phyloP scores from a whole-genome alignment of 176 grass and related monocot genomes.

The Oryza coarctata region DNA sequence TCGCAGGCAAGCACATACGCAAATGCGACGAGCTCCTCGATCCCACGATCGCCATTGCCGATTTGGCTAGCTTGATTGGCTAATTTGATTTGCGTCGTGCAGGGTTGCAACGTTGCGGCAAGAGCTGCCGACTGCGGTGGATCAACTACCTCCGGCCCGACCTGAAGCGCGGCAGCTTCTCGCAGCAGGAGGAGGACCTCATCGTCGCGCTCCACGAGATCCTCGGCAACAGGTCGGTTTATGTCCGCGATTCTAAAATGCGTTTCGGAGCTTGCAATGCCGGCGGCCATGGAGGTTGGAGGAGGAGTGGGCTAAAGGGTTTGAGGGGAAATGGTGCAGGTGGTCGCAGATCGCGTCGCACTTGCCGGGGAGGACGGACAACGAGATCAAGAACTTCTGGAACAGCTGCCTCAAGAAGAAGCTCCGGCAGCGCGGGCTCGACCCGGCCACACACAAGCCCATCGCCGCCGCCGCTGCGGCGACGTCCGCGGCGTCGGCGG shows the following conservation, averaged over 20 bases:
- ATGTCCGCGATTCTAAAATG: background rate
- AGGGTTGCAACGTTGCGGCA: constrained; percentile 79
- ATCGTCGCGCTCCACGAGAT: constrained; percentile 67
- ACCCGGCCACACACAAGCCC: constrained; percentile 73
- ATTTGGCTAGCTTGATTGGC: background rate
- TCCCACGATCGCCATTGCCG: background rate
- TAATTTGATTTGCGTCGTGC: background rate
- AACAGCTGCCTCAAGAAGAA: constrained; percentile 90
- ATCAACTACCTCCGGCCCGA: constrained; percentile 82
- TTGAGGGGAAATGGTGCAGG: constrained; percentile 28
- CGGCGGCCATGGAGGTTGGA: background rate
- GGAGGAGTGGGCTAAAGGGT: background rate
- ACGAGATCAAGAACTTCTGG: constrained; percentile 98
- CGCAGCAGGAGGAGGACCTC: constrained; percentile 69
- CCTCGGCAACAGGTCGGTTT: constrained; percentile 61
- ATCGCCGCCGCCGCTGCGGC: background rate
- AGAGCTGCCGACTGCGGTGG: constrained; percentile 87
- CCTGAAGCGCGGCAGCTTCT: constrained; percentile 84
- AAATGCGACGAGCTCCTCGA: background rate
- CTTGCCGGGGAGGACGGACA: constrained; percentile 79
- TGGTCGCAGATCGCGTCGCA: constrained; percentile 87
- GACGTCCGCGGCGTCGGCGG: background rate
- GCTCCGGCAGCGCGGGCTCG: constrained; percentile 64
- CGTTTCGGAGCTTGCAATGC: background rate
- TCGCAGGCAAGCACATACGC: constrained; percentile 51